Evolutionary conservation across 805 yeast genomes (phyloP).

Genomic region (Kodamaea nitidulidarum): DNA sequence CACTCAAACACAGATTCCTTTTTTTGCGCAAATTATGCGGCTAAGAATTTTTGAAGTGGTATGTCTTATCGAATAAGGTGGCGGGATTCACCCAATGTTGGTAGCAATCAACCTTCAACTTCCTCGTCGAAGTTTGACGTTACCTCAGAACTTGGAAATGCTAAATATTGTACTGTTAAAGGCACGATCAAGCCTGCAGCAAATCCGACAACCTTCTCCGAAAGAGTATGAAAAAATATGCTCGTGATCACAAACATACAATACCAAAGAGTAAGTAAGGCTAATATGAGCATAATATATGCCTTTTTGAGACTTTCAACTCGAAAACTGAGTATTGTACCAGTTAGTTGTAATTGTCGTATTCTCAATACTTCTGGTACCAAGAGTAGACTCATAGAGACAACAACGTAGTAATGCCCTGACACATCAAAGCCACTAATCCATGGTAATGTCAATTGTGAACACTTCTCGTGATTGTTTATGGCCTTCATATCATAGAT

Average conservation of each 20-base stretch:
- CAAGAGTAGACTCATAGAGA: slow-evolving; percentile 40
- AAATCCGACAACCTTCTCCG: slow-evolving; percentile 45
- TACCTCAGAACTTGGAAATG: too few relatives aligned
- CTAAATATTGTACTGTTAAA: neutral
- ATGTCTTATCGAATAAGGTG: too few relatives aligned
- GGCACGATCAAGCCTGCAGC: slow-evolving; percentile 30
- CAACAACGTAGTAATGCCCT: slow-evolving; percentile 48
- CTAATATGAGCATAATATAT: slow-evolving; percentile 4
- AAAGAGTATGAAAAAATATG: slow-evolving; percentile 46
- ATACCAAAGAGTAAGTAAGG: slow-evolving; percentile 32
- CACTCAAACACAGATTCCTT: slow-evolving; percentile 1
- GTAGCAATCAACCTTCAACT: neutral
- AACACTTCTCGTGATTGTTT: slow-evolving; percentile 7
- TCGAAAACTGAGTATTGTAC: neutral
- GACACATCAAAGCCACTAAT: slow-evolving; percentile 49
- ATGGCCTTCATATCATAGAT: slow-evolving; percentile 12
- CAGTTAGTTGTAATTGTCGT: neutral
- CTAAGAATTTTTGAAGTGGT: too few relatives aligned
- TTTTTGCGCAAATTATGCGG: neutral
- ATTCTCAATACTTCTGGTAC: slow-evolving; percentile 6
- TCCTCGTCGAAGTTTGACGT: too few relatives aligned
- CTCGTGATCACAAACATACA: slow-evolving; percentile 41
- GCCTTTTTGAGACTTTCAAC: neutral
- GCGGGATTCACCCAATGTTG: too few relatives aligned
- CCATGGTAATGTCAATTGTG: slow-evolving; percentile 35